Percentiles rank a stretch among this genome's conserved stretches.
These are phyloP conservation scores for Mucor indicus DNA, from an alignment of 371 early-diverging fungal species.

Conservation along the genomic window DNA sequence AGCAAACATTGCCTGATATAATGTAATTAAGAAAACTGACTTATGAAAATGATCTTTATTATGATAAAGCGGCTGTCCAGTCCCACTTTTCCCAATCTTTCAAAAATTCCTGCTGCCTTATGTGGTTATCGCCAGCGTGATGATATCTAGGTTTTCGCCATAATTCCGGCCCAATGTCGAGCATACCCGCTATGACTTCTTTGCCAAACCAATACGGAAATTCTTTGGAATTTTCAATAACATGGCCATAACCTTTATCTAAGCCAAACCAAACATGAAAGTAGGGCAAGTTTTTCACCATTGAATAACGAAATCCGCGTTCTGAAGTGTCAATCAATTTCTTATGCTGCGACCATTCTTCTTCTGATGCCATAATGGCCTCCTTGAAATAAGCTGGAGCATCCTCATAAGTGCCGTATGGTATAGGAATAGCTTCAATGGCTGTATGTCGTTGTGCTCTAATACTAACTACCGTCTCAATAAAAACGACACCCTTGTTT, in stretches of 20 bases:
- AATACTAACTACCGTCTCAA: conserved; percentile 82
- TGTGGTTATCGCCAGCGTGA: conserved; percentile 51
- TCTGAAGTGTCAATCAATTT: conserved; percentile 81
- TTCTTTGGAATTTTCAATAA: conserved; percentile 82
- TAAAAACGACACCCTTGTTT: conserved; percentile 74
- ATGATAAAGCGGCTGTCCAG: conserved; percentile 69
- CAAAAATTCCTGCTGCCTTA: conserved; percentile 64
- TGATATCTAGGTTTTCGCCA: conserved; percentile 72
- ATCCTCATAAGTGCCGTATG: conserved; percentile 69
- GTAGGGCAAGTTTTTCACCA: conserved; percentile 82
- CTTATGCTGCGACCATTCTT: conserved; percentile 92
- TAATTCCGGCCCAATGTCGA: conserved; percentile 74
- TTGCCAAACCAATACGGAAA: conserved; percentile 87
- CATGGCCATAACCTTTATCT: conserved; percentile 88
- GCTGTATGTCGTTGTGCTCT: conserved; percentile 77
- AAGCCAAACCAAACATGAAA: conserved; percentile 96
- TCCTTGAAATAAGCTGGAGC: conserved; percentile 89
- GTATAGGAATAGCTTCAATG: conserved; percentile 92
- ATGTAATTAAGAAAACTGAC: too few relatives aligned
- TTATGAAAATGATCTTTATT: too few relatives aligned
- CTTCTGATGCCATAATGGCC: conserved; percentile 68
- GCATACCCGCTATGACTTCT: conserved; percentile 75
- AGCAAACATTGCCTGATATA: too few relatives aligned
- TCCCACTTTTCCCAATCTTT: conserved; percentile 76
- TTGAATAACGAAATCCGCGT: conserved; percentile 68